Conservation (phyloP, 306 rosid species). For the Gynostemma pentaphyllum region DNA sequence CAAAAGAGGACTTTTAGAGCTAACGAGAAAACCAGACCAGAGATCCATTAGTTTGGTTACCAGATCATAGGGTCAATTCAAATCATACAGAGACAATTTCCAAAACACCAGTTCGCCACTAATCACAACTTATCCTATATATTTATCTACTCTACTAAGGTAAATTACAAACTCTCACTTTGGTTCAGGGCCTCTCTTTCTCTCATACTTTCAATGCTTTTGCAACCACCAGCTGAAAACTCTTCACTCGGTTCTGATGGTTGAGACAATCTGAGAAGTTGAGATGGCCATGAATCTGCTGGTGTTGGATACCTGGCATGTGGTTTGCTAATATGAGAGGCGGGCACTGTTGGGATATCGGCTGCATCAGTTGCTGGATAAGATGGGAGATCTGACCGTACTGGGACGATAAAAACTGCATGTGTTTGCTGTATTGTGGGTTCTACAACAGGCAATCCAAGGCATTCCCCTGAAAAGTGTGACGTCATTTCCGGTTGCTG, state of each 20-base stretch:
- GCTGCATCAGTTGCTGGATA: slow-evolving; percentile 23
- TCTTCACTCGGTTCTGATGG: slow-evolving; percentile 17
- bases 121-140: neutral
- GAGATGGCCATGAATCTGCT: slow-evolving; percentile 71
- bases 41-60: neutral
- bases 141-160: neutral
- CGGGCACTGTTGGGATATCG: slow-evolving; percentile 23
- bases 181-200: slow-evolving; percentile 1
- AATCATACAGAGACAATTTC: neutral
- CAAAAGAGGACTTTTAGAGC: too few species aligned
- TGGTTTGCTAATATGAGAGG: slow-evolving; percentile 59
- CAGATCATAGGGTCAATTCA: neutral
- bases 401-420: slow-evolving; percentile 55
- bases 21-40: neutral
- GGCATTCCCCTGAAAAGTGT: slow-evolving; percentile 27
- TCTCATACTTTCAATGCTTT: neutral
- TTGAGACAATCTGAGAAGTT: slow-evolving; percentile 53
- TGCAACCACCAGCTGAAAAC: neutral
- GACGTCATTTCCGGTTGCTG: slow-evolving; percentile 22
- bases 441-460: slow-evolving; percentile 33
- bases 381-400: slow-evolving; percentile 32
- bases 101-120: neutral
- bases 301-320: slow-evolving; percentile 92
- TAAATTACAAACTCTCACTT: slow-evolving; percentile 13
- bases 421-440: slow-evolving; percentile 43